Conservation (phyloP, 257 asterid species). For the Prunella vulgaris region DNA sequence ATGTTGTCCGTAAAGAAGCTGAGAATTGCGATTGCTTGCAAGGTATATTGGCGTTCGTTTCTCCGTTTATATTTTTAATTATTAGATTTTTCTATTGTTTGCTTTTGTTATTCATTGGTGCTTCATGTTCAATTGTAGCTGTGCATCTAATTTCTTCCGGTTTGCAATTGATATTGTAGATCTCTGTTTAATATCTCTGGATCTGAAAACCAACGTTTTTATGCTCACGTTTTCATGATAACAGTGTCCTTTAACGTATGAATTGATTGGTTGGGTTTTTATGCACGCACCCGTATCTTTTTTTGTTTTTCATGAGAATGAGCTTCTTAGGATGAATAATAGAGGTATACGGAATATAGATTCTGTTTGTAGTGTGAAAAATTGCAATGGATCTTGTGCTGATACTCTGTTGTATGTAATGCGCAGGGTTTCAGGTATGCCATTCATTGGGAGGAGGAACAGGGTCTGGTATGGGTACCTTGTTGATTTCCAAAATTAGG, state of each 20-base stretch:
- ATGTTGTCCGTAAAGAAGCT: slow-evolving; percentile 46
- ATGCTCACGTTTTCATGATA: neutral
- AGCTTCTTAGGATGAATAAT: neutral
- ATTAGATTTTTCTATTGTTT: neutral
- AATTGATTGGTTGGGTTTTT: too few species aligned
- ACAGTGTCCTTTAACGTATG: neutral
- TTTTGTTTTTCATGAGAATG: neutral
- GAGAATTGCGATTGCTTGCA: slow-evolving; percentile 45
- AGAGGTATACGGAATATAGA: neutral
- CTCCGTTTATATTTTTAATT: neutral
- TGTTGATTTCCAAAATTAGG: slow-evolving; percentile 30
- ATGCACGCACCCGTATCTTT: neutral
- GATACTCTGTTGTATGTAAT: neutral
- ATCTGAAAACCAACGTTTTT: neutral
- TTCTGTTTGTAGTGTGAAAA: too few species aligned
- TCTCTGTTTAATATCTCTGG: neutral
- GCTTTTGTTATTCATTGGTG: neutral
- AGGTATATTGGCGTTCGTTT: slow-evolving; percentile 15
- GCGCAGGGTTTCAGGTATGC: slow-evolving; percentile 35
- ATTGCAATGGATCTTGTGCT: neutral
- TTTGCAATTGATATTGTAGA: neutral
- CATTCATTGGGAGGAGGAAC: slow-evolving; percentile 39
- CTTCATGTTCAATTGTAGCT: too few species aligned
- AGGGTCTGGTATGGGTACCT: slow-evolving; percentile 34
- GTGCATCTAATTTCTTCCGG: neutral